phyloP scores from a whole-genome alignment of 2,329 filamentous ascomycete genomes.

The Madurella mycetomatis region DNA sequence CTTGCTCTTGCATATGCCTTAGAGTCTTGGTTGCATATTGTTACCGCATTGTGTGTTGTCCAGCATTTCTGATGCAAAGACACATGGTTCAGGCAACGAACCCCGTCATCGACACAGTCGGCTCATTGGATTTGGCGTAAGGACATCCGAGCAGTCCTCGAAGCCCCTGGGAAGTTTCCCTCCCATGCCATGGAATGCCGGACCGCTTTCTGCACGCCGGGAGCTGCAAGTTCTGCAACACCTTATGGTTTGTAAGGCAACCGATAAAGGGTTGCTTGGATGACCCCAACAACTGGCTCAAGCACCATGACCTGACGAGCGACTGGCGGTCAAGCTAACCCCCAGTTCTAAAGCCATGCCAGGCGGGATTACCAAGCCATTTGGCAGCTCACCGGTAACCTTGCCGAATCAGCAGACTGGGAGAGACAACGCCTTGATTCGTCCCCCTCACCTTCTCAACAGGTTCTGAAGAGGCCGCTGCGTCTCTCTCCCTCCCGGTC shows the following conservation, averaged over 20 bases:
- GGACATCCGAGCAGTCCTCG: slow-evolving; percentile 7
- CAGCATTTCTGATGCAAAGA: slow-evolving; percentile 23
- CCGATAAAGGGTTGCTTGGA: slow-evolving; percentile 1
- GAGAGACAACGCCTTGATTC: slow-evolving; percentile 6
- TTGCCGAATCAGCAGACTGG: slow-evolving; percentile 12
- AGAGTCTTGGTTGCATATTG: slow-evolving; percentile 20
- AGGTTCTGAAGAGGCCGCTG: background rate
- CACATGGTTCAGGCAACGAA: slow-evolving; percentile 22
- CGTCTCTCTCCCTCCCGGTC: background rate
- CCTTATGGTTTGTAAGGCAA: background rate
- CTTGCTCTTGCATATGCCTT: slow-evolving; percentile 21
- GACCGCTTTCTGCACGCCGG: background rate
- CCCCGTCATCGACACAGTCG: slow-evolving; percentile 12
- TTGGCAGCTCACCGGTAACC: slow-evolving; percentile 3
- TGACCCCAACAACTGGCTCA: slow-evolving; percentile 7
- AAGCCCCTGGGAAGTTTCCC: background rate
- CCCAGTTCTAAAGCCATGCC: background rate
- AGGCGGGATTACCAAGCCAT: slow-evolving; percentile 6
- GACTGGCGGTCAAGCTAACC: slow-evolving; percentile 20
- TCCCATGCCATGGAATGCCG: slow-evolving; percentile 3
- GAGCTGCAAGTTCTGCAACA: background rate
- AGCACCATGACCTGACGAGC: background rate
- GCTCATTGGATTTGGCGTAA: slow-evolving; percentile 3
- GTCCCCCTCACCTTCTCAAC: slow-evolving; percentile 6
- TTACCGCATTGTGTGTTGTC: slow-evolving; percentile 19